phyloP scores from a whole-genome alignment of 1,284 basidiomycete genomes.

The Cutaneotrichosporon cavernicola region DNA sequence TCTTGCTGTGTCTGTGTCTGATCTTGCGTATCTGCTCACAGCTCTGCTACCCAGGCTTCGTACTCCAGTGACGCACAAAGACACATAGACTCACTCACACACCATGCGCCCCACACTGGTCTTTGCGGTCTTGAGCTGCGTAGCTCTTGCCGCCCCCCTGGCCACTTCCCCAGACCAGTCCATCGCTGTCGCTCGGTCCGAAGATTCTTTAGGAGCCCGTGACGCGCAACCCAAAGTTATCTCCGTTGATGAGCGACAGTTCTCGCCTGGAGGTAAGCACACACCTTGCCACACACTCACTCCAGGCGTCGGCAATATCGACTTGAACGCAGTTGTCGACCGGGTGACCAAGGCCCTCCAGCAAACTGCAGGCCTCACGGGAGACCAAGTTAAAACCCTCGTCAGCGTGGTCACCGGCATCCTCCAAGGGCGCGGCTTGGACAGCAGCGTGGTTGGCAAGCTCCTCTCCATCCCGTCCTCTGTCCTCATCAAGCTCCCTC shows the following conservation, averaged over 20 bases:
- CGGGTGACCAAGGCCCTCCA: background rate
- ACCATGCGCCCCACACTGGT: background rate
- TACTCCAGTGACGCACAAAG: too few species aligned
- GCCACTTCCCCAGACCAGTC: background rate
- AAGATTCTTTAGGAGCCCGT: background rate
- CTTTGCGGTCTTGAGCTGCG: background rate
- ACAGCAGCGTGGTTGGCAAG: background rate
- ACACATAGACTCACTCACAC: background rate
- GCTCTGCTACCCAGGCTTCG: background rate
- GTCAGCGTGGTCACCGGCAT: background rate
- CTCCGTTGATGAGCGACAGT: background rate
- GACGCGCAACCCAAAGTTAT: background rate
- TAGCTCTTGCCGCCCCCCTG: background rate
- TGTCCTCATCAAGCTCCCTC: background rate
- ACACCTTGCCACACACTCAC: background rate
- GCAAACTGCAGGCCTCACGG: background rate
- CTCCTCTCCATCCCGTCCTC: conserved; percentile 3
- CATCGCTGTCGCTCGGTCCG: background rate
- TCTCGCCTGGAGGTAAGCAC: background rate
- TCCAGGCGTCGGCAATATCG: background rate
- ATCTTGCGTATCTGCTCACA: background rate
- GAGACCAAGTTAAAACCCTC: background rate
- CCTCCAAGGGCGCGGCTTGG: background rate
- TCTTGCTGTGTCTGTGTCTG: background rate
- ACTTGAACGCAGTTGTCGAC: background rate